Evolutionary conservation across 2,329 filamentous ascomycete genomes (phyloP), one percentile per base, ranked within the genome.

Genomic region (Aphanocladium album): DNA sequence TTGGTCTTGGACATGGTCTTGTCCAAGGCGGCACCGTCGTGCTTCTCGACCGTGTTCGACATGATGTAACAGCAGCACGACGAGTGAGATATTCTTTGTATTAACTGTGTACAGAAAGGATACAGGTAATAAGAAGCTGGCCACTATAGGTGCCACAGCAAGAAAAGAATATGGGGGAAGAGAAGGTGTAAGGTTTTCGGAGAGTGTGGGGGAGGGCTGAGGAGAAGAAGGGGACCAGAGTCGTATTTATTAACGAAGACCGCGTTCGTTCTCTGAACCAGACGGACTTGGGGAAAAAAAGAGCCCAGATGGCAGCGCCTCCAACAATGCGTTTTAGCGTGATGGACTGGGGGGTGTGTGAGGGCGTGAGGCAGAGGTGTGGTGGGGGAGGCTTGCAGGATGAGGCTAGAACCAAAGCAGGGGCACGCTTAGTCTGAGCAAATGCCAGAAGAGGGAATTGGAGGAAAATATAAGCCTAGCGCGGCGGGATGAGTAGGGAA

Each of bases 371-470:
- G n/a, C n/a, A n/a, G n/a, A 23, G 16, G 45, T 58, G 45, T 49
- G 30, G 46, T 43, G 47, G 47, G 25, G 37, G 41, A 16, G 30
- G 19, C 19, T n/a, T 37, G 27, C n/a, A 50, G 45, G 30, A 27
- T 27, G 55, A 57, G 23, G 55, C 55, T 57, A 57, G 55, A 50
- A 41, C 55, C 19, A 39, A 57, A 57, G 56, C 56, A 51, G 46
- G 47, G 56, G 25, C 27, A 5, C 23, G 45, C 30, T 27, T 47
- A 57, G 54, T 57, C 43, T 19, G 25, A 39, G 9, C n/a, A n/a
- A 21, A 16, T 19, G 35, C 37, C 17, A 39, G 37, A 43, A 56
- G 23, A 30, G 45, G 21, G 33, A 58, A 43, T 41, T 43, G n/a
- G 12, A 35, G 30, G n/a, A 37, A 35, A 46, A 43, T 8, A 33